Evolutionary conservation across 169 alveolate genomes (phyloP), one percentile per base, ranked within the genome.

Genomic region (Plasmodium knowlesi): DNA sequence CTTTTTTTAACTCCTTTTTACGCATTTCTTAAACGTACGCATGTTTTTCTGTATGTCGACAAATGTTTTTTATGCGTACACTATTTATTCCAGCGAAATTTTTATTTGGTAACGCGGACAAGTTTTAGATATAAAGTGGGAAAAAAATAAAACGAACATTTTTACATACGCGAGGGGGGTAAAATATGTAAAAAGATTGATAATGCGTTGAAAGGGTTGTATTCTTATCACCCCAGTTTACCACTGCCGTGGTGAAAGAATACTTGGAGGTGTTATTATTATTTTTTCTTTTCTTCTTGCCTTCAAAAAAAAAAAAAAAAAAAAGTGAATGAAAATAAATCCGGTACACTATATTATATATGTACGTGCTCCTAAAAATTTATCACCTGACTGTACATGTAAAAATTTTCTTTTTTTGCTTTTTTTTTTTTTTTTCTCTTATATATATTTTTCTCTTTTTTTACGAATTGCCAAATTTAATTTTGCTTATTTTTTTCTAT

Each of bases 131-230:
- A 61, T n/a, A 25, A 5, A 61, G 19, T 61, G 34, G 8, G 41
- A 74, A 74, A 74, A 74, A 74, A 74, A 74, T 37, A 25, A 74
- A 74, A 74, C 34, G 37, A 61, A 61, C 34, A 61, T 61, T 61
- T 61, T 61, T 61, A 28, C 74, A 25, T 61, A 19, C 74, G 19
- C 34, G 74, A 61, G 30, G 34, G 3, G 34, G 74, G 28, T 5
- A 32, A 32, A 61, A 8, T 37, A 61, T 61, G 74, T 61, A 32
- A 61, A 46, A 46, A 46, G 57, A 46, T 46, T 19, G 57, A 46
- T 9, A 5, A 46, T 46, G 19, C 57, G 57, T 19, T 46, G 57
- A 46, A 46, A 46, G 57, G 57, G 16, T 46, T 46, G 57, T 12
- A 46, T 46, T 46, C 2, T 46, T 46, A 46, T 46, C 57, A 46